Percentiles rank a stretch among this genome's conserved stretches.
These are phyloP conservation scores for Lactuca saligna DNA, from an alignment of 129 eudicot species.

Conservation along the genomic window DNA sequence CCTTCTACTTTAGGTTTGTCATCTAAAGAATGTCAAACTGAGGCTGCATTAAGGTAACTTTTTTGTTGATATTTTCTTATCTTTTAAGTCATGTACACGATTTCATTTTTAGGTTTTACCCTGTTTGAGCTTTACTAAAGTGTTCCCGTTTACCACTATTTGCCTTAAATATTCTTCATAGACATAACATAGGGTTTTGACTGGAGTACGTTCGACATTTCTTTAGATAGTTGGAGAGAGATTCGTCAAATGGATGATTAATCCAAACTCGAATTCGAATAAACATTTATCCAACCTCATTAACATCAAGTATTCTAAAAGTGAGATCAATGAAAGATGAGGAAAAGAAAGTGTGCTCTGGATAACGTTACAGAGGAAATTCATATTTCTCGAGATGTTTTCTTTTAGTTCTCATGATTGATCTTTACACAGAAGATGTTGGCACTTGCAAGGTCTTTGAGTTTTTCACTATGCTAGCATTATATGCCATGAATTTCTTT, in stretches of 20 bases:
- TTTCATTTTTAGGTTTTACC: background rate
- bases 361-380: too few relatives aligned
- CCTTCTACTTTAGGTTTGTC: slow-evolving; percentile 13
- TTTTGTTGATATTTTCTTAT: too few relatives aligned
- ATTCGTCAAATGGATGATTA: background rate
- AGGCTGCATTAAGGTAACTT: slow-evolving; percentile 25
- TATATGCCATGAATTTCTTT: background rate
- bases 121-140: slow-evolving; percentile 10
- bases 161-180: background rate
- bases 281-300: too few relatives aligned
- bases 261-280: background rate
- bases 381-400: too few relatives aligned
- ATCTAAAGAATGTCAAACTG: slow-evolving; percentile 7
- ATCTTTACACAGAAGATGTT: background rate
- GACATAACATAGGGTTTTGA: background rate
- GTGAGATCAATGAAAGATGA: background rate
- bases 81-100: background rate
- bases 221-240: background rate
- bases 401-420: too few relatives aligned
- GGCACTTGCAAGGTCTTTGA: background rate
- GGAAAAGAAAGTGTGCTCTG: too few relatives aligned
- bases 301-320: background rate
- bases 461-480: background rate
- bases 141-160: slow-evolving; percentile 6
- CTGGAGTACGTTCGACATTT: background rate